A percentile compares a stretch with the other conserved stretches of the same genome.
These are phyloP conservation scores for Gentiana dahurica DNA, from an alignment of 257 asterid species.

Conservation along the genomic window DNA sequence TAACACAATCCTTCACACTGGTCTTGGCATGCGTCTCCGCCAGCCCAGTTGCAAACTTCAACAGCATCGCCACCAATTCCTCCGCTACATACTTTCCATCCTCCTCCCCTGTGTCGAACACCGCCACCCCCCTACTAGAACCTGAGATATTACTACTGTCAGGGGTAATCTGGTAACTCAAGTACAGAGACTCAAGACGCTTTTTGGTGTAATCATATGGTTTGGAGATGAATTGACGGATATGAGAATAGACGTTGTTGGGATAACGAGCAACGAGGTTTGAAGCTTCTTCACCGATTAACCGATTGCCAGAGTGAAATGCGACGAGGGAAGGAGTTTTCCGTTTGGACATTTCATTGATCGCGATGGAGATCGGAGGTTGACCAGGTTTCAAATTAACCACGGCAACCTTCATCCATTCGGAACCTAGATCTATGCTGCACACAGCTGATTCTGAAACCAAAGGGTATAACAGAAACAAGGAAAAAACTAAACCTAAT, in stretches of 20 bases:
- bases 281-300: slow-evolving; percentile 82
- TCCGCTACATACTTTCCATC: slow-evolving; percentile 51
- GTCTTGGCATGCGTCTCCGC: slow-evolving; percentile 69
- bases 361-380: slow-evolving; percentile 84
- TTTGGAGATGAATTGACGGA: slow-evolving; percentile 54
- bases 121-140: slow-evolving; percentile 32
- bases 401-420: slow-evolving; percentile 87
- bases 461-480: slow-evolving; percentile 20
- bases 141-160: slow-evolving; percentile 15
- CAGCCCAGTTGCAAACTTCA: slow-evolving; percentile 58
- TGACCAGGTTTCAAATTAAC: slow-evolving; percentile 93
- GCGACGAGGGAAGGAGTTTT: slow-evolving; percentile 82
- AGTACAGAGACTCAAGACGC: slow-evolving; percentile 29
- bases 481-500: slow-evolving; percentile 29
- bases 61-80: slow-evolving; percentile 87
- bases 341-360: slow-evolving; percentile 96
- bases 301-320: slow-evolving; percentile 57
- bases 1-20: slow-evolving; percentile 69
- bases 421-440: slow-evolving; percentile 98
- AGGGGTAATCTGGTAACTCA: slow-evolving; percentile 35
- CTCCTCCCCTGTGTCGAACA: slow-evolving; percentile 30
- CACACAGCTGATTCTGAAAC: slow-evolving; percentile 76
- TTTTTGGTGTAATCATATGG: slow-evolving; percentile 32
- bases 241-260: slow-evolving; percentile 60
- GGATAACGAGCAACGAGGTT: slow-evolving; percentile 90